phyloP scores from a whole-genome alignment of 306 rosid genomes.

The Gillenia trifoliata region DNA sequence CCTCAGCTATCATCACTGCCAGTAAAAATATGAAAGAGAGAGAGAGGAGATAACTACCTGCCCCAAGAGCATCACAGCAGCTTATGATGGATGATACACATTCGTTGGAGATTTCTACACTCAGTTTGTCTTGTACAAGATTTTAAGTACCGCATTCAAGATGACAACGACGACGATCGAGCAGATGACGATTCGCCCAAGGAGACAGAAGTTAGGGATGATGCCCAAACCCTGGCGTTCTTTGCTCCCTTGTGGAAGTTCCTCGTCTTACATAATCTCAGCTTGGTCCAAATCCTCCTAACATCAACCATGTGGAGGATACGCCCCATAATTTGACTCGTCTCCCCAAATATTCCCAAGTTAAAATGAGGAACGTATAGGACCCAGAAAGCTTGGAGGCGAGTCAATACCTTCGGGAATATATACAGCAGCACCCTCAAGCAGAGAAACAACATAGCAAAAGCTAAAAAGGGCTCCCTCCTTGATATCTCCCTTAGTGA shows the following conservation, averaged over 20 bases:
- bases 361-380: constrained; percentile 49
- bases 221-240: constrained; percentile 72
- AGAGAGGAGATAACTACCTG: constrained; percentile 14
- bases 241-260: constrained; percentile 61
- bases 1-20: constrained; percentile 22
- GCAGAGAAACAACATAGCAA: constrained; percentile 54
- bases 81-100: constrained; percentile 19
- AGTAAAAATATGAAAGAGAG: background rate
- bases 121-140: constrained; percentile 25
- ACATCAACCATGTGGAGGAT: constrained; percentile 52
- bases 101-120: constrained; percentile 21
- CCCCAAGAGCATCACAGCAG: constrained; percentile 28
- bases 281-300: constrained; percentile 64
- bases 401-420: constrained; percentile 34
- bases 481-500: constrained; percentile 32
- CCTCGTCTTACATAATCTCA: constrained; percentile 55
- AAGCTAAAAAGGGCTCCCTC: constrained; percentile 50
- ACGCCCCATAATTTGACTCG: constrained; percentile 54
- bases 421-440: constrained; percentile 38
- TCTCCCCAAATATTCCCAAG: constrained; percentile 68
- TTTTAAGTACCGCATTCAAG: constrained; percentile 19
- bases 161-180: constrained; percentile 17
- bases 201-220: constrained; percentile 71
- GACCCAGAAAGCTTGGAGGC: constrained; percentile 46
- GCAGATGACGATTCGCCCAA: constrained; percentile 53